Conservation (phyloP, 306 rosid genomes). For the Begonia peltatifolia region DNA sequence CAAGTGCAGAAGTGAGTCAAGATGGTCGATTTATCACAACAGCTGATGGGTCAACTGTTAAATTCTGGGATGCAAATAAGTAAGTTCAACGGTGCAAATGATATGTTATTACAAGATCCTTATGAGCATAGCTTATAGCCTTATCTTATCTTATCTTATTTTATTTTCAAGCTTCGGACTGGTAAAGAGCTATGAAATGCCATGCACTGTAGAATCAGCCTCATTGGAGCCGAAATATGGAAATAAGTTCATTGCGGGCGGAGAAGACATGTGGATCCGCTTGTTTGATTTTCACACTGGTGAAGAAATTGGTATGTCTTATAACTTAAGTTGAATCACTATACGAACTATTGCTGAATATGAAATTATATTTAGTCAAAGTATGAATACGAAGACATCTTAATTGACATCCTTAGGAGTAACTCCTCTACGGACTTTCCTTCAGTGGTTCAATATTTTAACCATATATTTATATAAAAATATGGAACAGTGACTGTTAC, state of each 20-base stretch:
- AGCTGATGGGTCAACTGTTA: constrained; percentile 90
- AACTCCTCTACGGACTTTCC: too few species aligned
- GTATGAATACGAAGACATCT: too few species aligned
- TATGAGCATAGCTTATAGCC: background rate
- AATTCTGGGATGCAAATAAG: constrained; percentile 98
- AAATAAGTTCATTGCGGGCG: constrained; percentile 88
- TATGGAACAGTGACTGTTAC: too few species aligned
- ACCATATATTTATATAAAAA: too few species aligned
- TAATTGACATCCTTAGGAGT: too few species aligned
- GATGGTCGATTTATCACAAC: constrained; percentile 95
- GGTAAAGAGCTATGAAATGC: constrained; percentile 92
- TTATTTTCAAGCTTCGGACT: constrained; percentile 57
- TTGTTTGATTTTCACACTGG: constrained; percentile 90
- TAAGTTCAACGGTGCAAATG: constrained; percentile 22
- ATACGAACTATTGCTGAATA: too few species aligned
- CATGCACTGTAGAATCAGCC: constrained; percentile 85
- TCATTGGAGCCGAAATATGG: constrained; percentile 92
- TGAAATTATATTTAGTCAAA: too few species aligned
- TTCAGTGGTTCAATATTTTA: too few species aligned
- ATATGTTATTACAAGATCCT: background rate
- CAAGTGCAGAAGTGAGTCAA: constrained; percentile 98
- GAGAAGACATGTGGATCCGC: constrained; percentile 98
- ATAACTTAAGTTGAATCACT: background rate
- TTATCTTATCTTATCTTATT: constrained; percentile 1
- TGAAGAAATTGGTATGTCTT: constrained; percentile 67